Conservation (phyloP, 148 eudicot species). For the Rhododendron henanense region DNA sequence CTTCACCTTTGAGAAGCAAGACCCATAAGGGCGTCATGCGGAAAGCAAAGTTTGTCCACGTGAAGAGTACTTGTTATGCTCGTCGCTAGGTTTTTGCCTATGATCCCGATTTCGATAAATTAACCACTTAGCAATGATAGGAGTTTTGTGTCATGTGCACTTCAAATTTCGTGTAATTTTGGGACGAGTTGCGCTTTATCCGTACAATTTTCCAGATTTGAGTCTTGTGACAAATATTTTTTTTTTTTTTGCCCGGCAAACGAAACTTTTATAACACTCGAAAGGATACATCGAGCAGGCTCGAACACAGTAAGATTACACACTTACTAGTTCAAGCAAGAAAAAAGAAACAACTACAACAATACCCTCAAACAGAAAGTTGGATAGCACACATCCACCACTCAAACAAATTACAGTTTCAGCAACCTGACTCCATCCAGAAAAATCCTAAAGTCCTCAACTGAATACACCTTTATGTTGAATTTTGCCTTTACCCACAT, state of each 20-base stretch:
- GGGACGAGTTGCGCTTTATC: background rate
- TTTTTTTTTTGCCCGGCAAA: background rate
- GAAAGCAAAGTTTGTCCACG: background rate
- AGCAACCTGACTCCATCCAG: no score
- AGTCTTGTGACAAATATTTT: background rate
- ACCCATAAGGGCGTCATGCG: background rate
- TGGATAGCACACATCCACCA: no score
- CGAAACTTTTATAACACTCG: background rate
- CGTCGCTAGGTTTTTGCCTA: background rate
- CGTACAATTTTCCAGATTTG: background rate
- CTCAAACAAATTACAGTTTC: no score
- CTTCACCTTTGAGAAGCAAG: background rate
- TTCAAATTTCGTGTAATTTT: background rate
- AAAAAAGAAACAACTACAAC: no score
- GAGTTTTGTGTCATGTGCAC: background rate
- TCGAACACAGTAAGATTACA: no score
- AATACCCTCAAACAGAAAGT: no score
- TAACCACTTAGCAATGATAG: background rate
- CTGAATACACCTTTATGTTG: no score
- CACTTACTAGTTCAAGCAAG: no score
- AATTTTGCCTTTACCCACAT: no score
- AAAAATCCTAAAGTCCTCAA: no score
- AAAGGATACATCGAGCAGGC: background rate
- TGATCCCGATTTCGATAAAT: background rate
- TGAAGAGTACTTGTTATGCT: background rate